phyloP scores from a whole-genome alignment of 306 rosid species.

The Fagus crenata region DNA sequence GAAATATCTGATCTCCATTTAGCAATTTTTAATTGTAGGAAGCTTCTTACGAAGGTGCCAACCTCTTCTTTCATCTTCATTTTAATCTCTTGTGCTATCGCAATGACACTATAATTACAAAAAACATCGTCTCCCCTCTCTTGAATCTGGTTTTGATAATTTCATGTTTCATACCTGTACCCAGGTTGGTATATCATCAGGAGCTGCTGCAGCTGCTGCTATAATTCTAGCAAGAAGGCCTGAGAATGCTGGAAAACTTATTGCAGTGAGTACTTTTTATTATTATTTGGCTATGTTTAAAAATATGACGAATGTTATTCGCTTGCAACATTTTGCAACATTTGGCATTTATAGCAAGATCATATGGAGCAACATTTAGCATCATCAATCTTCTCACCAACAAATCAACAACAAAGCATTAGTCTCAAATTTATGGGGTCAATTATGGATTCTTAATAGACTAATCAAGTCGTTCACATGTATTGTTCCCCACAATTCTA shows the following conservation, averaged over 20 bases:
- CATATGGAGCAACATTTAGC: neutral
- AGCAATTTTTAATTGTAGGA: neutral
- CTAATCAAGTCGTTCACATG: too few relatives aligned
- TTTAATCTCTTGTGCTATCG: constrained; percentile 22
- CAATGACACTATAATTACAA: constrained; percentile 6
- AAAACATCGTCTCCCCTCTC: constrained; percentile 3
- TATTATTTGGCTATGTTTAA: constrained; percentile 8
- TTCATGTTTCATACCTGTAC: constrained; percentile 29
- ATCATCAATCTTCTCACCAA: neutral
- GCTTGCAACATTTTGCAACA: neutral
- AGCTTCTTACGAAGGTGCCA: neutral
- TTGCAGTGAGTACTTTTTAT: constrained; percentile 57
- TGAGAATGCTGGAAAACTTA: constrained; percentile 80
- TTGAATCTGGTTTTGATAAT: constrained; percentile 12
- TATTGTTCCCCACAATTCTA: too few relatives aligned
- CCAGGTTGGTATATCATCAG: constrained; percentile 96
- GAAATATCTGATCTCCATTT: constrained; percentile 11
- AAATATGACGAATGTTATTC: neutral
- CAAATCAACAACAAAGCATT: too few relatives aligned
- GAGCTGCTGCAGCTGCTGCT: constrained; percentile 97
- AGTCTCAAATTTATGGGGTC: too few relatives aligned
- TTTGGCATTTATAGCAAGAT: neutral
- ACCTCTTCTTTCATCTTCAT: constrained; percentile 18
- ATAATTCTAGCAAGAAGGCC: constrained; percentile 73
- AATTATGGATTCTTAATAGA: too few relatives aligned